Evolutionary conservation across 164 flowering plant genomes (phyloP).

Genomic region (Aristolochia californica): DNA sequence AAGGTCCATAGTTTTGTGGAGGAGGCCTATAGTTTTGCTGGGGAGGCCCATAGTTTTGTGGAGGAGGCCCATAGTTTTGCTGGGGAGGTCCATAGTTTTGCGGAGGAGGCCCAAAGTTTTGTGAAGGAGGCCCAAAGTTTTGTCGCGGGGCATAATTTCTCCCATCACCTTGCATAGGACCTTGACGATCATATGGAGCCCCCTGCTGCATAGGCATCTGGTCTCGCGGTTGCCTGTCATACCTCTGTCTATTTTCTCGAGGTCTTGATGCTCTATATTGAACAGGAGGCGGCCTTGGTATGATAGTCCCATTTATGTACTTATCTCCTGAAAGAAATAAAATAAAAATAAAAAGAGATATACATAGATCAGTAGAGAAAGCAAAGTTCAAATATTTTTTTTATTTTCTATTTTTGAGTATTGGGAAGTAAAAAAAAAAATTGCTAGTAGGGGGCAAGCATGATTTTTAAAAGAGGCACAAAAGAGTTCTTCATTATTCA

Average conservation of each 20-base stretch:
- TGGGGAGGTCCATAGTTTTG: conserved; percentile 21
- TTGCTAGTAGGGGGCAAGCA: too few species aligned
- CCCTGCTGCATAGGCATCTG: conserved; percentile 26
- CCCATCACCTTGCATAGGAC: conserved; percentile 23
- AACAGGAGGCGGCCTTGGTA: conserved; percentile 73
- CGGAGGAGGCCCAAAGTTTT: conserved; percentile 12
- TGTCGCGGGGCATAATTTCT: conserved; percentile 20
- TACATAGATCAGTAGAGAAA: too few species aligned
- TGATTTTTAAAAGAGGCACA: too few species aligned
- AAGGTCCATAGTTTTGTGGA: conserved; percentile 21
- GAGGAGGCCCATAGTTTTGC: conserved; percentile 28
- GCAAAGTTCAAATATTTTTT: too few species aligned
- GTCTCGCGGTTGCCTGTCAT: conserved; percentile 26
- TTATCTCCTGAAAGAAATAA: conserved; percentile 57
- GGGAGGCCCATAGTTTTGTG: conserved; percentile 19
- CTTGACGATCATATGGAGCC: conserved; percentile 12
- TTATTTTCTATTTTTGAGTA: too few species aligned
- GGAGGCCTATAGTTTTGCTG: conserved; percentile 28
- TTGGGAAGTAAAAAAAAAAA: too few species aligned
- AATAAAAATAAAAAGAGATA: neutral
- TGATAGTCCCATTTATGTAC: conserved; percentile 74
- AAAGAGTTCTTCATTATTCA: too few species aligned
- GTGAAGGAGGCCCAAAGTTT: conserved; percentile 22
- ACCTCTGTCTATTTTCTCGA: conserved; percentile 31
- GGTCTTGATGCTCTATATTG: conserved; percentile 35